Percentiles rank a stretch among this genome's conserved stretches.
These are phyloP conservation scores for Torrubiella hemipterigena DNA, from an alignment of 2,329 filamentous ascomycete genomes.

Conservation along the genomic window DNA sequence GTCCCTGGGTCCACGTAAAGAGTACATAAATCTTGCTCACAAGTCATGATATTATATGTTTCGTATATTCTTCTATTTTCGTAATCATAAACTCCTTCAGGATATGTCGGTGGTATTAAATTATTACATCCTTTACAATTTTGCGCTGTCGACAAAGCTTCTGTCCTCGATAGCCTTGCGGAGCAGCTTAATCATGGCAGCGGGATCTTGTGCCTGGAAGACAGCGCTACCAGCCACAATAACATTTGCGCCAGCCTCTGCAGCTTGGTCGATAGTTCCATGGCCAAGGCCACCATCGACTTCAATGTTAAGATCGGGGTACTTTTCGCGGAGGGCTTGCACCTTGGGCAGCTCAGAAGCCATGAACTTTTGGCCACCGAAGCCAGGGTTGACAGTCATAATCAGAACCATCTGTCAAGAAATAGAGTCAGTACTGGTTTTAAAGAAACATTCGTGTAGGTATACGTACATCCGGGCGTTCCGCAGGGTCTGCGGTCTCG, in stretches of 20 bases:
- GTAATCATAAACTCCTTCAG: too few relatives aligned
- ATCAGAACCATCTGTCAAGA: conserved; percentile 78
- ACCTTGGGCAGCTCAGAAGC: conserved; percentile 92
- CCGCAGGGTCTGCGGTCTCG: conserved; percentile 57
- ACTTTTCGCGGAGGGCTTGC: conserved; percentile 64
- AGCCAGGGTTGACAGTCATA: conserved; percentile 97
- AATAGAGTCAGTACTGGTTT: conserved; percentile 1
- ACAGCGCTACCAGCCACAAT: conserved; percentile 96
- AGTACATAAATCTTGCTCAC: too few relatives aligned
- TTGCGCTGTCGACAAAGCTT: too few relatives aligned
- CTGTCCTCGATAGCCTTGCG: conserved; percentile 64
- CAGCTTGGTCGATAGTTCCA: conserved; percentile 83
- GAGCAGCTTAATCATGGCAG: conserved; percentile 73
- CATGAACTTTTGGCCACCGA: conserved; percentile 99
- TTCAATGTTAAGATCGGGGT: conserved; percentile 91
- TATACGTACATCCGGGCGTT: conserved; percentile 72
- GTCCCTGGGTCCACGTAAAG: too few relatives aligned
- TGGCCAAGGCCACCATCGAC: conserved; percentile 88
- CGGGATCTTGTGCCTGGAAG: conserved; percentile 82
- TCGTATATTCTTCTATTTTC: too few relatives aligned
- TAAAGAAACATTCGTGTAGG: background rate
- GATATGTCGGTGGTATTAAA: too few relatives aligned
- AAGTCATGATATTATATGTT: too few relatives aligned
- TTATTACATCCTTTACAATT: too few relatives aligned
- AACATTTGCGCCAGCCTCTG: conserved; percentile 91